Conservation (phyloP, 2,329 filamentous ascomycete genomes). For the Cercospora sesami region DNA sequence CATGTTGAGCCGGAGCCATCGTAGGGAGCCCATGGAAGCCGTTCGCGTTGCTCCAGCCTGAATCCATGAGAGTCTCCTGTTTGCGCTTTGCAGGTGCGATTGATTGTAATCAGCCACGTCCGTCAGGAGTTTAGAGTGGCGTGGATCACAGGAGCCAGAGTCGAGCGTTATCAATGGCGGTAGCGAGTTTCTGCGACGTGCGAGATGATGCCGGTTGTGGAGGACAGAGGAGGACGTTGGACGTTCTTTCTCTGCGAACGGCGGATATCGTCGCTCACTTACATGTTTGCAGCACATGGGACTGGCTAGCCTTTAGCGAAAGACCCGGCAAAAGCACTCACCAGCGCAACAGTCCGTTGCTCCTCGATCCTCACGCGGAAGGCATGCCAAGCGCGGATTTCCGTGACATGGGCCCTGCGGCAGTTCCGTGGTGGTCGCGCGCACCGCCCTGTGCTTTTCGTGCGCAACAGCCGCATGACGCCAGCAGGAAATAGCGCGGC, state of each 20-base stretch:
- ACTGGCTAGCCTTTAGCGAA: constrained; percentile 4
- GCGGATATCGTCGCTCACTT: constrained; percentile 1
- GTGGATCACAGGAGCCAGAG: neutral
- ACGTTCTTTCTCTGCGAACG: neutral
- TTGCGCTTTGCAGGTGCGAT: neutral
- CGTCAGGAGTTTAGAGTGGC: neutral
- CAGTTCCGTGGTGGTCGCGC: neutral
- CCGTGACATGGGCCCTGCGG: constrained; percentile 5
- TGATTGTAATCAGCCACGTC: neutral
- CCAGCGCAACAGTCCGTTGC: neutral
- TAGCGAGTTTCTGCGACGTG: neutral
- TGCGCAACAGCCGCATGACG: neutral
- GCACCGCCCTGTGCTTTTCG: neutral
- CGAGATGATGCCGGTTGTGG: neutral
- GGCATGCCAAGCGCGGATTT: constrained; percentile 1
- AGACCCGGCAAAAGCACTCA: constrained; percentile 15
- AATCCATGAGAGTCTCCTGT: neutral
- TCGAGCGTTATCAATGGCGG: neutral
- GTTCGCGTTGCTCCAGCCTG: neutral
- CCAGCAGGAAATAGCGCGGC: neutral
- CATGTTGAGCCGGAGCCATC: neutral
- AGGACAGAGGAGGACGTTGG: neutral
- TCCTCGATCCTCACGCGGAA: neutral
- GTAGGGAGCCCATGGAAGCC: neutral
- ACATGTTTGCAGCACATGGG: neutral